Percentiles rank a stretch among this genome's conserved stretches.
phyloP scores from a whole-genome alignment of 345 rosid genomes.

The Eucalyptus marginata region DNA sequence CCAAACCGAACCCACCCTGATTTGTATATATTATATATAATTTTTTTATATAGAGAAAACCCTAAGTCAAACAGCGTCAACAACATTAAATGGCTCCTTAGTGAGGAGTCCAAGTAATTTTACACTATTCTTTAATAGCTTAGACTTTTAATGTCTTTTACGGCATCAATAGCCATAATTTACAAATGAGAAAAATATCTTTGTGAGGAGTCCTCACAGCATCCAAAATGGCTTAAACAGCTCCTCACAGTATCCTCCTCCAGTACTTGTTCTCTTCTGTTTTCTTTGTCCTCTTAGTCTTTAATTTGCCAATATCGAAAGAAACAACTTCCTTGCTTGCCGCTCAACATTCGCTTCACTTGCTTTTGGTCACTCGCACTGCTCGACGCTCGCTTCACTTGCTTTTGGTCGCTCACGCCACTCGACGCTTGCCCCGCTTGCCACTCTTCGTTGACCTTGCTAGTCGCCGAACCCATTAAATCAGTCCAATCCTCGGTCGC shows the following conservation, averaged over 20 bases:
- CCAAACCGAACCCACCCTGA: no score
- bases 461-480: accelerated
- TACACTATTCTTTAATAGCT: no score
- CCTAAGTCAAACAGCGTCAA: accelerated
- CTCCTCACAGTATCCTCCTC: accelerated
- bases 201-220: no score
- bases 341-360: accelerated
- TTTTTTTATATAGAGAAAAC: no score
- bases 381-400: accelerated
- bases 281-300: no score
- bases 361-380: accelerated
- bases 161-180: no score
- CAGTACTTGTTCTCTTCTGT: accelerated
- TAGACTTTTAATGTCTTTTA: no score
- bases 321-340: accelerated
- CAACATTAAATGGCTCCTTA: accelerated
- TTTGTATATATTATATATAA: no score
- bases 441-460: no score
- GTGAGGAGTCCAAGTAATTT: no score
- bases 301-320: no score
- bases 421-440: accelerated
- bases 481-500: accelerated
- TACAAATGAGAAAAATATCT: no score
- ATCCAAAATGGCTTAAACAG: accelerated
- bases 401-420: accelerated